Conservation (phyloP, 1,284 basidiomycete species). For the Marasmius fiardii region DNA sequence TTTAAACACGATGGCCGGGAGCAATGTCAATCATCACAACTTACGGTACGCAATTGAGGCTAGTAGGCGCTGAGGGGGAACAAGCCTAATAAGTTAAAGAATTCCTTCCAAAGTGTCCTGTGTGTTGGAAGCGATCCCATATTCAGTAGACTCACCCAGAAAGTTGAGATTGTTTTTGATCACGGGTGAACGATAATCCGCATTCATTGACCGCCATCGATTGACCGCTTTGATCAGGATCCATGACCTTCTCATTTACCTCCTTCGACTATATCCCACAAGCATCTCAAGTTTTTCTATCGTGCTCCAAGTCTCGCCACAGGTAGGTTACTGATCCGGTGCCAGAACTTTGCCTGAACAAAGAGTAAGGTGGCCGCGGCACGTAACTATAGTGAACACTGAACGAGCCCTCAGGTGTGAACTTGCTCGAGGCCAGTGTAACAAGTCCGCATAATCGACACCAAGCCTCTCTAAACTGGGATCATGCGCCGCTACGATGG, state of each 20-base stretch:
- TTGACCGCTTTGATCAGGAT: too few species aligned
- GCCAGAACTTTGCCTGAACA: slow-evolving; percentile 9
- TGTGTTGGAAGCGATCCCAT: too few species aligned
- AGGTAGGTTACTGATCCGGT: slow-evolving; percentile 21
- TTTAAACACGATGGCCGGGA: slow-evolving; percentile 1
- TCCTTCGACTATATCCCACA: slow-evolving; percentile 24
- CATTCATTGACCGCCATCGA: too few species aligned
- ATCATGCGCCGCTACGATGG: slow-evolving; percentile 4
- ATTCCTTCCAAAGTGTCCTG: too few species aligned
- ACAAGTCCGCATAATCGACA: slow-evolving; percentile 20
- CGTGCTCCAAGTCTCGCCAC: slow-evolving; percentile 51
- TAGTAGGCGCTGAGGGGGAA: too few species aligned
- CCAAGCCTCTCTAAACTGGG: slow-evolving; percentile 15
- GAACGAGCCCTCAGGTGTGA: background rate
- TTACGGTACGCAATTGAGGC: background rate
- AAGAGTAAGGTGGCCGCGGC: background rate
- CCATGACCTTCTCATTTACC: too few species aligned
- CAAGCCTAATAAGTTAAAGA: too few species aligned
- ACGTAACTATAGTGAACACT: slow-evolving; percentile 1
- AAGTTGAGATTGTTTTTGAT: too few species aligned
- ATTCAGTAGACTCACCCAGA: too few species aligned
- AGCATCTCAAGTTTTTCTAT: slow-evolving; percentile 49
- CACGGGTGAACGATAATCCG: too few species aligned
- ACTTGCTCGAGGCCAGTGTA: slow-evolving; percentile 21
- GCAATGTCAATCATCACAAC: background rate